Evolutionary conservation across 495 filamentous ascomycete species (phyloP), one percentile per base, ranked within the genome.

Genomic region (Cercophora scortea): DNA sequence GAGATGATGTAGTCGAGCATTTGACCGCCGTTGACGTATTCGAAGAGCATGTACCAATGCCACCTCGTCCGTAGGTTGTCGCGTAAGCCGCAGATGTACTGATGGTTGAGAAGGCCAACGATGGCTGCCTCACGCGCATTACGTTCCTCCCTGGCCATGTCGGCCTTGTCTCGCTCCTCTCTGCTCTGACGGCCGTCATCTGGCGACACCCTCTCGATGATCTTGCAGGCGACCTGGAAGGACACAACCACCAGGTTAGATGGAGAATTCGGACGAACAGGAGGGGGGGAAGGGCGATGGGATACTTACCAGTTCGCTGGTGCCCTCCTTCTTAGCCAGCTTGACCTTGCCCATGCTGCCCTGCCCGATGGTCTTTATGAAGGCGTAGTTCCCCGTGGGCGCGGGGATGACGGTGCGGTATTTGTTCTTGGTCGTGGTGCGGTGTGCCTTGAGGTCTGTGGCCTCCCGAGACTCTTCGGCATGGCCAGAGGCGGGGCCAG

Each of bases 1-100:
- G 90, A 96, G 62, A 99, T 99, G 69, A 99, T 99, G 68, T 99
- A 99, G 73, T 99, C 93, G 42, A 99, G 81, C 93, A 99, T 99
- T 68, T 99, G 93, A 12, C 93, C 94, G 45, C 93, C 93, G 65
- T 99, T 96, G 70, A 99, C 94, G 66, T 95, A 96, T 72, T 99
- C 93, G 64, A 97, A 99, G 18, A 99, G 82, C 93, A 99, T 99
- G 68, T 99, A 99, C 93, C 93, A 99, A 67, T 99, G 93, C 69
- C 95, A 93, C 61, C 90, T 88, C 15, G 93, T 97, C 18, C 90
- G 87, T 48, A 96, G 83, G 12, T 96, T 89, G 71, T 99, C 93
- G 53, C 90, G 81, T 82, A 99, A 90, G 7, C 86, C 92, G 67
- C 93, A 99, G 53, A 98, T 95, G 65, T 96, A 95, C 5, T 93